phyloP scores from a whole-genome alignment of 1,139 yeast species.

The Candida freyschussii region DNA sequence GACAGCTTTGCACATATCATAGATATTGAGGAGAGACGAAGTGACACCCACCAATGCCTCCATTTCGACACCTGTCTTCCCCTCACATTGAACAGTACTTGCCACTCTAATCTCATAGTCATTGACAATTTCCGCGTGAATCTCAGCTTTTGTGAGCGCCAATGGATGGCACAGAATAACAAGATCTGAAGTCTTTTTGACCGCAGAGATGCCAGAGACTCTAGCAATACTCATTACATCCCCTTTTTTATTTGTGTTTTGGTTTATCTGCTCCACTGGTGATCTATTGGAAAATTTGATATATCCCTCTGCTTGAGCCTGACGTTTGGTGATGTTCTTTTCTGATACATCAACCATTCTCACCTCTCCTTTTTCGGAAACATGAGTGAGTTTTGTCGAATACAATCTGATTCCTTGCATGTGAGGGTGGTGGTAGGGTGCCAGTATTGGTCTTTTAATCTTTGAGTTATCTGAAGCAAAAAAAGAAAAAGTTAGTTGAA shows the following conservation, averaged over 20 bases:
- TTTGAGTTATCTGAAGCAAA: conserved; percentile 3
- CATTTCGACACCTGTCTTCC: conserved; percentile 52
- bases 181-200: conserved; percentile 38
- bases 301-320: conserved; percentile 38
- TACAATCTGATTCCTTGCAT: conserved; percentile 8
- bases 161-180: conserved; percentile 49
- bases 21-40: conserved; percentile 39
- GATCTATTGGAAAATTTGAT: conserved; percentile 33
- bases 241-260: conserved; percentile 41
- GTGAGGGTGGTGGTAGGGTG: not conserved
- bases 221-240: conserved; percentile 45
- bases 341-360: conserved; percentile 42
- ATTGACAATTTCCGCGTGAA: conserved; percentile 25
- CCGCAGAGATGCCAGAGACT: conserved; percentile 47
- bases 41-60: conserved; percentile 45
- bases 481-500: conserved; percentile 3
- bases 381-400: conserved; percentile 33
- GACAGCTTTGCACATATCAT: conserved; percentile 54
- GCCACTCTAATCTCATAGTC: conserved; percentile 23
- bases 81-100: conserved; percentile 39
- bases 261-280: conserved; percentile 29
- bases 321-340: conserved; percentile 35
- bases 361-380: conserved; percentile 40
- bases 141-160: conserved; percentile 34
- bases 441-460: not conserved